Evolutionary conservation across 768 basidiomycete species (phyloP).

Genomic region (Tricholoma terreum): DNA sequence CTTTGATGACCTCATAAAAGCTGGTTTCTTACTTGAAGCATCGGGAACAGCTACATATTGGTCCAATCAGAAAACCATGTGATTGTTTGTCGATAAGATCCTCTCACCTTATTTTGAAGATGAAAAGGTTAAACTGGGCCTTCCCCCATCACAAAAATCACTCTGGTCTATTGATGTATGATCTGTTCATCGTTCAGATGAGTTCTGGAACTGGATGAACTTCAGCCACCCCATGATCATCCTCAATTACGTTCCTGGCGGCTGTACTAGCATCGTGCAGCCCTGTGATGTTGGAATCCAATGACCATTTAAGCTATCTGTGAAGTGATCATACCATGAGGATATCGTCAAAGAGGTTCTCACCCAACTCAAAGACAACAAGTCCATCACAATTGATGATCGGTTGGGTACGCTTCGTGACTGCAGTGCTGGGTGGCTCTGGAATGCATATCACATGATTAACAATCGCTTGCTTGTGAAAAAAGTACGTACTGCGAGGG

Average conservation of each 20-base stretch:
- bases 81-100: constrained; percentile 19
- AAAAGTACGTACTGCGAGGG: not conserved
- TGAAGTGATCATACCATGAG: constrained; percentile 28
- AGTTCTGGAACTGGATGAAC: constrained; percentile 28
- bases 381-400: not conserved
- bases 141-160: constrained; percentile 10
- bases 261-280: constrained; percentile 31
- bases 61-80: constrained; percentile 24
- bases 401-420: not conserved
- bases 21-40: not conserved
- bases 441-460: not conserved
- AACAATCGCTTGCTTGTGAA: not conserved
- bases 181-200: constrained; percentile 30
- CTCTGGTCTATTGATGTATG: constrained; percentile 24
- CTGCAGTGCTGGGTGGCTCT: not conserved
- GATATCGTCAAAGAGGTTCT: constrained; percentile 30
- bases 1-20: not conserved
- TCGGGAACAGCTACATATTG: constrained; percentile 24
- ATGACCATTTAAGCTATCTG: constrained; percentile 28
- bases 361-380: constrained; percentile 16
- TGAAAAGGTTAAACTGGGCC: constrained; percentile 10
- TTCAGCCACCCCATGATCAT: constrained; percentile 25
- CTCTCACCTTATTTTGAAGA: constrained; percentile 19
- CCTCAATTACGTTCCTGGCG: constrained; percentile 28
- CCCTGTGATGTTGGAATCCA: constrained; percentile 38